Evolutionary conservation across 1,284 basidiomycete species (phyloP).

Genomic region (Cerioporus squamosus): DNA sequence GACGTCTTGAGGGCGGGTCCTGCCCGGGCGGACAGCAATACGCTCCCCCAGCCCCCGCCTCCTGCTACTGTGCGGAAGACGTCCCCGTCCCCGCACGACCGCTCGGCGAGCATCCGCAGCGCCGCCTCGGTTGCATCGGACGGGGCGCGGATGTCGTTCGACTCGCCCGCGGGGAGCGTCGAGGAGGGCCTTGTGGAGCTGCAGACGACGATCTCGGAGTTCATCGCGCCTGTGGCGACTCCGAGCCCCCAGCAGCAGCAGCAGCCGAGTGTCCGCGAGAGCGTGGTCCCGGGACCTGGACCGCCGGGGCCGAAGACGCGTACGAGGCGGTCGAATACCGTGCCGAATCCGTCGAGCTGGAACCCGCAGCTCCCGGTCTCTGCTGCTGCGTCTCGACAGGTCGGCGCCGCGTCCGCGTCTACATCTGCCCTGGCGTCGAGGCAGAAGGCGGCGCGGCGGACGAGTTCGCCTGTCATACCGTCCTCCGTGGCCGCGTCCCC

Average conservation of each 20-base stretch:
- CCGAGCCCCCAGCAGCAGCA: background rate
- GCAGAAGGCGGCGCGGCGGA: conserved; percentile 28
- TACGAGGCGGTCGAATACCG: conserved; percentile 29
- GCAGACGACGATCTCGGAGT: conserved; percentile 32
- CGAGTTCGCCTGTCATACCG: conserved; percentile 34
- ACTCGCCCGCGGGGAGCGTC: conserved; percentile 32
- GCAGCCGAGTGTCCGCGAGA: background rate
- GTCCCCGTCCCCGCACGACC: conserved; percentile 1
- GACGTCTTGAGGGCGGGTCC: conserved; percentile 8
- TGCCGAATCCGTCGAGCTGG: conserved; percentile 23
- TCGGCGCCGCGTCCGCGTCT: background rate
- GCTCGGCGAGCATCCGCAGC: conserved; percentile 11
- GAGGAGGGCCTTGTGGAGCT: conserved; percentile 37
- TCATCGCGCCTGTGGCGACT: conserved; percentile 28
- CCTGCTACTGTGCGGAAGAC: background rate
- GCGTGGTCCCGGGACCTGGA: background rate
- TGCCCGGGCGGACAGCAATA: conserved; percentile 17
- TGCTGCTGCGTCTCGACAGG: background rate
- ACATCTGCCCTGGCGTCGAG: background rate
- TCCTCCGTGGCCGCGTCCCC: conserved; percentile 2
- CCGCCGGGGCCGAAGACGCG: background rate
- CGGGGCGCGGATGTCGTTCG: conserved; percentile 14
- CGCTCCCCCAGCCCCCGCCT: background rate
- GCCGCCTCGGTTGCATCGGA: conserved; percentile 20
- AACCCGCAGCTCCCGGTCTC: background rate